These are phyloP conservation scores for Neofusicoccum umdonicola DNA, from an alignment of 2,329 filamentous ascomycete species.

Conservation along the genomic window DNA sequence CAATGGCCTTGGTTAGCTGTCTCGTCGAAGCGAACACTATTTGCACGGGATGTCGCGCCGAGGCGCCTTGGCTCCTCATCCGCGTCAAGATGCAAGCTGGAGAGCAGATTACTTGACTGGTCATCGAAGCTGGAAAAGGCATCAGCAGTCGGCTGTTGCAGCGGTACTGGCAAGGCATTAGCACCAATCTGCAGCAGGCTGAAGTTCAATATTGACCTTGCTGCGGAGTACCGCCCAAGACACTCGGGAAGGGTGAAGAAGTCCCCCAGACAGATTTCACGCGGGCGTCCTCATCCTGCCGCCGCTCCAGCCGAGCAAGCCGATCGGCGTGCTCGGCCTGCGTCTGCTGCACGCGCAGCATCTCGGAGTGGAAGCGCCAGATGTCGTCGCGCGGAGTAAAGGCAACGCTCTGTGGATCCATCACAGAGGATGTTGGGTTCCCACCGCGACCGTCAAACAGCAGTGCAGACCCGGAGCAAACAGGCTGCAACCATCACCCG, in stretches of 20 bases:
- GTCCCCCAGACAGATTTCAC: slow-evolving; percentile 86
- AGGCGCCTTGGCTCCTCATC: slow-evolving; percentile 84
- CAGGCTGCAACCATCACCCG: slow-evolving; percentile 9
- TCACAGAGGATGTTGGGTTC: slow-evolving; percentile 31
- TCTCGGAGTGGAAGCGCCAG: slow-evolving; percentile 63
- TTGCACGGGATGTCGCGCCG: slow-evolving; percentile 85
- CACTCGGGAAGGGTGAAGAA: slow-evolving; percentile 81
- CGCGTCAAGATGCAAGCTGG: slow-evolving; percentile 77
- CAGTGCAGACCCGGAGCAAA: background rate
- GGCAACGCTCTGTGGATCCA: slow-evolving; percentile 62
- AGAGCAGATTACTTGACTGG: slow-evolving; percentile 74
- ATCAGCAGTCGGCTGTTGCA: slow-evolving; percentile 76
- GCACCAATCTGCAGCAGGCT: slow-evolving; percentile 11
- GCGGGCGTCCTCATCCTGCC: slow-evolving; percentile 61
- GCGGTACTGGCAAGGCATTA: slow-evolving; percentile 59
- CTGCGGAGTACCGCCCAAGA: slow-evolving; percentile 77
- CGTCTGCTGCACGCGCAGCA: slow-evolving; percentile 59
- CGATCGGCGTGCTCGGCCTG: slow-evolving; percentile 63
- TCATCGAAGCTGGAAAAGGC: slow-evolving; percentile 90
- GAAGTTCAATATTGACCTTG: slow-evolving; percentile 60
- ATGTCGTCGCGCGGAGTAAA: slow-evolving; percentile 64
- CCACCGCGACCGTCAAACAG: background rate
- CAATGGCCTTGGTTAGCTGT: slow-evolving; percentile 90
- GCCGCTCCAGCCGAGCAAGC: slow-evolving; percentile 59
- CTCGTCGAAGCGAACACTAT: slow-evolving; percentile 96